Evolutionary conservation across 345 rosid genomes (phyloP).

Genomic region (Punica granatum): DNA sequence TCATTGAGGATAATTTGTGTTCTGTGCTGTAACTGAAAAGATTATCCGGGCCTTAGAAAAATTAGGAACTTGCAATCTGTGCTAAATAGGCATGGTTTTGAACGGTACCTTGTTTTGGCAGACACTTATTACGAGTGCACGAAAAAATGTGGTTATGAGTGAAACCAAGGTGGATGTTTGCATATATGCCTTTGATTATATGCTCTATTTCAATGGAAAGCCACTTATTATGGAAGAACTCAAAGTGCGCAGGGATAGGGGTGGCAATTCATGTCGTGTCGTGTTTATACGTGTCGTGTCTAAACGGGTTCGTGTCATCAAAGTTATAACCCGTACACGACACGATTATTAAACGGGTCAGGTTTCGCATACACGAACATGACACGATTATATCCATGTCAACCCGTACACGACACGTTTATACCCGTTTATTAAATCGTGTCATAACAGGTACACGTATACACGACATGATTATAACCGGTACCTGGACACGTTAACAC

Average conservation of each 20-base stretch:
- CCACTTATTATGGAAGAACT: conserved; percentile 74
- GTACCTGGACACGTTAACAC: too few relatives aligned
- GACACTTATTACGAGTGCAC: conserved; percentile 76
- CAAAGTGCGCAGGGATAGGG: conserved; percentile 53
- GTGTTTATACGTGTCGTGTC: too few relatives aligned
- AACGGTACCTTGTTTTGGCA: conserved; percentile 19
- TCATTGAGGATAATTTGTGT: background rate
- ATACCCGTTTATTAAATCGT: too few relatives aligned
- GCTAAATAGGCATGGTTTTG: background rate
- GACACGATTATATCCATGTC: too few relatives aligned
- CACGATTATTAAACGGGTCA: too few relatives aligned
- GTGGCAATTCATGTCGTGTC: too few relatives aligned
- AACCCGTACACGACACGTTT: too few relatives aligned
- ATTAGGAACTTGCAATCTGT: background rate
- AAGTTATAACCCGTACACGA: too few relatives aligned
- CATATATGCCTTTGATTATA: conserved; percentile 86
- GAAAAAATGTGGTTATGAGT: conserved; percentile 69
- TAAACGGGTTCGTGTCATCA: too few relatives aligned
- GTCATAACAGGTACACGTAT: too few relatives aligned
- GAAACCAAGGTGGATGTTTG: conserved; percentile 93
- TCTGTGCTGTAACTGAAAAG: background rate
- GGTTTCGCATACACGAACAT: too few relatives aligned
- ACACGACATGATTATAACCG: too few relatives aligned
- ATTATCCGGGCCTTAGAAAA: background rate
- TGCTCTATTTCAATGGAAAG: conserved; percentile 69